Percentiles rank a stretch among this genome's conserved stretches.
These are phyloP conservation scores for Murraya koenigii DNA, from an alignment of 345 rosid genomes.

Conservation along the genomic window DNA sequence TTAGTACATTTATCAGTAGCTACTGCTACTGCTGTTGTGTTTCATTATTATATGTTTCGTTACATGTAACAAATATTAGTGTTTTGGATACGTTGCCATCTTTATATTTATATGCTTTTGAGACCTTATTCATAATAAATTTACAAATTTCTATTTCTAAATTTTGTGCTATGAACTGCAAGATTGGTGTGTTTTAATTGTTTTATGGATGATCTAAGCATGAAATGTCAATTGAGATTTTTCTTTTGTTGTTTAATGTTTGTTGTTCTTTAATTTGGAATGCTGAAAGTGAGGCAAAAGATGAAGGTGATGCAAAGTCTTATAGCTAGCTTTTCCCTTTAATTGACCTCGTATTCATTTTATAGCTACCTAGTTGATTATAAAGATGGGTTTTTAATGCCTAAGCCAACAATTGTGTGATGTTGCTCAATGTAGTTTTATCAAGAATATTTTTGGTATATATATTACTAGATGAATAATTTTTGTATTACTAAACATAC, in stretches of 20 bases:
- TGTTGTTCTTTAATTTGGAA: neutral
- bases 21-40: no score
- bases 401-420: neutral
- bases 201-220: neutral
- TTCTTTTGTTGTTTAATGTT: neutral
- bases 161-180: neutral
- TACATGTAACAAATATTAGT: neutral
- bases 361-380: no score
- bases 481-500: conserved; percentile 5
- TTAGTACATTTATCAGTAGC: no score
- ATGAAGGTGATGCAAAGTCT: conserved; percentile 13
- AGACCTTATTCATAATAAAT: neutral
- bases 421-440: neutral
- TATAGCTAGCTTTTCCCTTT: neutral
- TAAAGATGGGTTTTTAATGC: no score
- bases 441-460: conserved; percentile 10
- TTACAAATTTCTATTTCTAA: neutral
- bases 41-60: neutral
- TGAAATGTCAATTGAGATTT: neutral
- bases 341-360: neutral
- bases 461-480: neutral
- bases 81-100: neutral
- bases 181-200: neutral
- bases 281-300: conserved; percentile 19
- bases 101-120: neutral